Percentiles rank a stretch among this genome's conserved stretches.
phyloP scores from a whole-genome alignment of 2,329 filamentous ascomycete species.

The Mycosphaerella sp. region DNA sequence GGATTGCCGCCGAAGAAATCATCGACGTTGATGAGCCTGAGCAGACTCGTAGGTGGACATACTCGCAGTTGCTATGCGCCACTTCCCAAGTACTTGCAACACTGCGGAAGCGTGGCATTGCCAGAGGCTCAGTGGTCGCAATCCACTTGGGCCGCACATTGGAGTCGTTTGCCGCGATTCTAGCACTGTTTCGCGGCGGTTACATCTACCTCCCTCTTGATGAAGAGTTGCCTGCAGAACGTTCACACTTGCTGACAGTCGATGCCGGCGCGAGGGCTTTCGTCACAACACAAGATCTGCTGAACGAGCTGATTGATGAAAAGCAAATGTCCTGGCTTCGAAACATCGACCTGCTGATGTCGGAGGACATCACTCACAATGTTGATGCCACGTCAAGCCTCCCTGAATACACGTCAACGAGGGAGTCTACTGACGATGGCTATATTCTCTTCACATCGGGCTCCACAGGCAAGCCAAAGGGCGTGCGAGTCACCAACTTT shows the following conservation, averaged over 20 bases:
- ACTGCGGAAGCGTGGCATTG: background rate
- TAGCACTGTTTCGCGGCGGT: conserved; percentile 8
- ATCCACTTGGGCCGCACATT: conserved; percentile 14
- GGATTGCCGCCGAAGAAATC: conserved; percentile 9
- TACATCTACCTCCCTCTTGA: conserved; percentile 14
- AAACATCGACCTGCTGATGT: background rate
- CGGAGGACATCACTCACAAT: background rate
- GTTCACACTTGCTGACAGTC: conserved; percentile 5
- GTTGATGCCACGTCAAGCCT: background rate
- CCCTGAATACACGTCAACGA: background rate
- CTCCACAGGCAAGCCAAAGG: conserved; percentile 12
- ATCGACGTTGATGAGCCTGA: conserved; percentile 6
- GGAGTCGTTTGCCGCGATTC: conserved; percentile 8
- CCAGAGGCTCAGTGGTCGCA: conserved; percentile 1
- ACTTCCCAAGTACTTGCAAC: background rate
- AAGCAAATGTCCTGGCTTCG: background rate
- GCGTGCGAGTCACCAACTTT: conserved; percentile 10
- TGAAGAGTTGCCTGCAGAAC: conserved; percentile 13
- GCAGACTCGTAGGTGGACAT: background rate
- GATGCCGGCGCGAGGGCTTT: conserved; percentile 6
- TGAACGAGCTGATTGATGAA: background rate
- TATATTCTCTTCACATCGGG: conserved; percentile 10
- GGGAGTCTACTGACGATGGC: background rate
- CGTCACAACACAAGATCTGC: conserved; percentile 7
- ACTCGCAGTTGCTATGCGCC: background rate